These are phyloP conservation scores for Boletus reticulatus DNA, from an alignment of 768 basidiomycete species.

Conservation along the genomic window DNA sequence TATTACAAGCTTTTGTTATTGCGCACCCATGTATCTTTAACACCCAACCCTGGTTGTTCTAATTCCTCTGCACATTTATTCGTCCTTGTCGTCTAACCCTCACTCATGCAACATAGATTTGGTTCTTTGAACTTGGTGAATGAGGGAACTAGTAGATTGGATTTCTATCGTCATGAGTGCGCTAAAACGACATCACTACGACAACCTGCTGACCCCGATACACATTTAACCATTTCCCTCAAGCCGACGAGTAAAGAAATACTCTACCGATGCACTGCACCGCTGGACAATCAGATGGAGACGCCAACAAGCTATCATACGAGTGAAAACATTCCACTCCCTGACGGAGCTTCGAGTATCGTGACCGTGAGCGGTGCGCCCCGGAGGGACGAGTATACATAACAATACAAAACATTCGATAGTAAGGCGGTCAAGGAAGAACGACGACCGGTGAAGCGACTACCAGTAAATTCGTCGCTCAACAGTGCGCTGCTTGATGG, in stretches of 20 bases:
- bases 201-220: slow-evolving; percentile 11
- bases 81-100: background rate
- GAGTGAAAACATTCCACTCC: slow-evolving; percentile 27
- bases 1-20: slow-evolving; percentile 22
- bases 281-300: background rate
- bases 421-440: background rate
- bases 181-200: slow-evolving; percentile 2
- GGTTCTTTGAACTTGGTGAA: too few relatives aligned
- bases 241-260: slow-evolving; percentile 11
- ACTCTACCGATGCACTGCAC: slow-evolving; percentile 16
- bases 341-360: slow-evolving; percentile 55
- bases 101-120: background rate
- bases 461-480: slow-evolving; percentile 80
- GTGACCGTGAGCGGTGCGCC: slow-evolving; percentile 30
- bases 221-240: slow-evolving; percentile 13
- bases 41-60: background rate
- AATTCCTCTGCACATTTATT: slow-evolving; percentile 2
- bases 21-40: slow-evolving; percentile 24
- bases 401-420: slow-evolving; percentile 34
- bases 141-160: background rate
- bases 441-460: slow-evolving; percentile 12
- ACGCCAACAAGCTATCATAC: slow-evolving; percentile 16
- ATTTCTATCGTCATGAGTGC: slow-evolving; percentile 4
- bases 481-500: slow-evolving; percentile 51
- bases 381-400: slow-evolving; percentile 15